These are phyloP conservation scores for Boletus sp. DNA, from an alignment of 1,284 basidiomycete genomes.

Conservation along the genomic window DNA sequence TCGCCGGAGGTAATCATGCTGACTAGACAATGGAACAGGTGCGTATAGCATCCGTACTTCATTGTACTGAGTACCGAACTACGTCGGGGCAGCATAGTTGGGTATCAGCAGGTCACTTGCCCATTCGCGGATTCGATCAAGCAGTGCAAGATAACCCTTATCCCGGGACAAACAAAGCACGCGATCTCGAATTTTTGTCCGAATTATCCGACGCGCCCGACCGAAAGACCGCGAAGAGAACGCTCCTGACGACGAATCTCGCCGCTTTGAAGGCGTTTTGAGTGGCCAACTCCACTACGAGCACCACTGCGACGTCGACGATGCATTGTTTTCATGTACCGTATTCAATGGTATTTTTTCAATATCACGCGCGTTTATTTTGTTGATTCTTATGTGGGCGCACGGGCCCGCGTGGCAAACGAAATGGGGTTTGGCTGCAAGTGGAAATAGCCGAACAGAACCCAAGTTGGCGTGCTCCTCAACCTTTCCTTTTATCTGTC, in stretches of 20 bases:
- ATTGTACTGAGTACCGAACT: neutral
- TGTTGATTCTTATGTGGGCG: conserved; percentile 39
- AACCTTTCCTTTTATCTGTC: conserved; percentile 39
- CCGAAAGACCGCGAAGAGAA: neutral
- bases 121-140: conserved; percentile 23
- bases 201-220: conserved; percentile 11
- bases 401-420: conserved; percentile 39
- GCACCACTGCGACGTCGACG: conserved; percentile 19
- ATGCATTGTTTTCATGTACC: conserved; percentile 28
- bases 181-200: conserved; percentile 11
- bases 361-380: conserved; percentile 32
- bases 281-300: conserved; percentile 15
- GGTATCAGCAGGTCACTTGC: conserved; percentile 6
- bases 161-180: conserved; percentile 33
- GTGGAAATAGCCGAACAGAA: conserved; percentile 40
- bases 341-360: conserved; percentile 32
- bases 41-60: conserved; percentile 5
- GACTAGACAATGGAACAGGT: conserved; percentile 9
- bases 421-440: conserved; percentile 37
- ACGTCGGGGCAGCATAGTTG: neutral
- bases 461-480: conserved; percentile 39
- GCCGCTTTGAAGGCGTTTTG: conserved; percentile 17
- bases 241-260: conserved; percentile 2
- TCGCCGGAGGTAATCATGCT: conserved; percentile 18
- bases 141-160: conserved; percentile 26